A percentile compares a stretch with the other conserved stretches of the same genome.
Conservation (phyloP, 2,329 filamentous ascomycete genomes). For the Ascochyta pisi region DNA sequence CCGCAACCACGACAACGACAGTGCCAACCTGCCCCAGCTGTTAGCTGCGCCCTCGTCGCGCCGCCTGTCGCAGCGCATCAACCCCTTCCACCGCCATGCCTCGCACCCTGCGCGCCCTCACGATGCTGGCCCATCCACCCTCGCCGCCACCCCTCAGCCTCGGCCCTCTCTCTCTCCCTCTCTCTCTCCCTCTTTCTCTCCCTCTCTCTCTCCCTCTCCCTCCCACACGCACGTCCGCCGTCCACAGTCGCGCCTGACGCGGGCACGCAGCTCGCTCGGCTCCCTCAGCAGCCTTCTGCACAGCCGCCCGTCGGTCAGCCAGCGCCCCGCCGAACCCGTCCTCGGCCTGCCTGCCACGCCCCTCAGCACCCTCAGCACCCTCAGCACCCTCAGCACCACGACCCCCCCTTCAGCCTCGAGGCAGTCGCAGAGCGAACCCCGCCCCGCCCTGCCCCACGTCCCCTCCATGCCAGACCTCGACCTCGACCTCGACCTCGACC, state of each 20-base stretch:
- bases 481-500: constrained; percentile 49
- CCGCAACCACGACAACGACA: constrained; percentile 15
- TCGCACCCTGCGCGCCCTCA: constrained; percentile 33
- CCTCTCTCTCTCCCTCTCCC: neutral
- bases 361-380: constrained; percentile 23
- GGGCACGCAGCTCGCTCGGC: constrained; percentile 48
- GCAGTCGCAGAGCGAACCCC: constrained; percentile 36
- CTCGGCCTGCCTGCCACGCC: constrained; percentile 21
- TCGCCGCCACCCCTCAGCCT: neutral
- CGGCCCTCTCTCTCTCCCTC: neutral
- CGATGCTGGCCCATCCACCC: constrained; percentile 38
- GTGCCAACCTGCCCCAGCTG: neutral
- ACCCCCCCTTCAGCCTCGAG: constrained; percentile 28
- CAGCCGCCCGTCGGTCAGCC: constrained; percentile 34
- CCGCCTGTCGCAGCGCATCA: constrained; percentile 33
- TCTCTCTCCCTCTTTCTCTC: neutral
- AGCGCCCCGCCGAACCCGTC: constrained; percentile 24
- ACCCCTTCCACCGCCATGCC: constrained; percentile 41
- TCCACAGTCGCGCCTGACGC: constrained; percentile 41
- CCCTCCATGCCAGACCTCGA: constrained; percentile 46
- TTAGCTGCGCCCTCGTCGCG: constrained; percentile 10
- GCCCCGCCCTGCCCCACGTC: constrained; percentile 42
- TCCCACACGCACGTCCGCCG: constrained; percentile 25
- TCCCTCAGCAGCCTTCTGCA: constrained; percentile 43
- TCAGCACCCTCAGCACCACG: constrained; percentile 1